These are phyloP conservation scores for Gnomoniopsis smithogilvyi DNA, from an alignment of 2,329 filamentous ascomycete genomes.

Conservation along the genomic window DNA sequence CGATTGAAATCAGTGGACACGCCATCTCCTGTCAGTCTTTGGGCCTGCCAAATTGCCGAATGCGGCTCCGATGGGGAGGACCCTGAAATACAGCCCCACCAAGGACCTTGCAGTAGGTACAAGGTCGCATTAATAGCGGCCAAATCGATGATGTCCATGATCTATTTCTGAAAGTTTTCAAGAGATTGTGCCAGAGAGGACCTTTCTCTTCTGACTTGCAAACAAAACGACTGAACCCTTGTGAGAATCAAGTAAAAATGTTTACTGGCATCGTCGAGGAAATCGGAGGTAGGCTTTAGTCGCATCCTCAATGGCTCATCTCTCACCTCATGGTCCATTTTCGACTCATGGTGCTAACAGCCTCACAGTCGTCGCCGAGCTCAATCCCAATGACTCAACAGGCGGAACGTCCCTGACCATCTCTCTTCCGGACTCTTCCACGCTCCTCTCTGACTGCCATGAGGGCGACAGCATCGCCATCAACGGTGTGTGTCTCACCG, in stretches of 20 bases:
- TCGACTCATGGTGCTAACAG: constrained; percentile 19
- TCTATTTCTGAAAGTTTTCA: not conserved
- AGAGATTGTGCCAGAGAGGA: not conserved
- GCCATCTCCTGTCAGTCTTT: too few species aligned
- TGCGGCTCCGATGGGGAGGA: constrained; percentile 4
- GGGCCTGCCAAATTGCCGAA: not conserved
- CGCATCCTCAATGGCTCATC: constrained; percentile 9
- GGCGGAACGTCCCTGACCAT: constrained; percentile 92
- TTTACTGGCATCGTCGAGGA: constrained; percentile 94
- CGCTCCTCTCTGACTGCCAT: constrained; percentile 79
- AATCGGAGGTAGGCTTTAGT: constrained; percentile 71
- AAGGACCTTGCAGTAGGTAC: not conserved
- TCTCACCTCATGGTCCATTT: constrained; percentile 16
- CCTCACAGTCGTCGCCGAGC: constrained; percentile 70
- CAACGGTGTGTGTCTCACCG: constrained; percentile 94
- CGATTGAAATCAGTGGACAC: not conserved
- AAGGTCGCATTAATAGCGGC: not conserved
- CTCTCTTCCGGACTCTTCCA: constrained; percentile 59
- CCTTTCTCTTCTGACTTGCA: not conserved
- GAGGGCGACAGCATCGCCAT: constrained; percentile 92
- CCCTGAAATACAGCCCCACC: not conserved
- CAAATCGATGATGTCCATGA: not conserved
- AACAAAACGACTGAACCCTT: not conserved
- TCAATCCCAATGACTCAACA: constrained; percentile 76
- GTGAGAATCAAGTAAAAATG: constrained; percentile 52